Conservation (phyloP, 1,139 yeast genomes). For the Pneumocystis wakefieldiae region DNA sequence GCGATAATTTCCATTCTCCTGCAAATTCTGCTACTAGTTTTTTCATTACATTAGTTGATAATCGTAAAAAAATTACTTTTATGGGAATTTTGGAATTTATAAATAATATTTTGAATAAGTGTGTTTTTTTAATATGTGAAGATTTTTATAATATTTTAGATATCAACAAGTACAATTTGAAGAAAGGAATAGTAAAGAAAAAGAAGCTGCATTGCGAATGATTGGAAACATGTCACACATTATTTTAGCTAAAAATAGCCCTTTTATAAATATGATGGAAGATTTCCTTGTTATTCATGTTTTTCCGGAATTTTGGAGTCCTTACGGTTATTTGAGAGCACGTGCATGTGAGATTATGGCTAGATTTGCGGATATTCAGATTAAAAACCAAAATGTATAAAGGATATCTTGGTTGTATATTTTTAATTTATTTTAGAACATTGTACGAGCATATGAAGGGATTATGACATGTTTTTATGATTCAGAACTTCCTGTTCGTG, state of each 20-base stretch:
- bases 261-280: conserved; percentile 55
- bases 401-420: conserved; percentile 16
- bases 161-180: conserved; percentile 31
- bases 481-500: conserved; percentile 56
- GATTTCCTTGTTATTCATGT: conserved; percentile 47
- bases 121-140: conserved; percentile 6
- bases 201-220: conserved; percentile 69
- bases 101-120: conserved; percentile 29
- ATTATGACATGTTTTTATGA: conserved; percentile 45
- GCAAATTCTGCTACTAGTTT: conserved; percentile 75
- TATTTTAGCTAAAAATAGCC: conserved; percentile 40
- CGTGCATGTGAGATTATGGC: conserved; percentile 69
- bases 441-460: conserved; percentile 49
- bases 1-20: conserved; percentile 57
- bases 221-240: conserved; percentile 57
- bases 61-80: conserved; percentile 47
- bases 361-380: conserved; percentile 51
- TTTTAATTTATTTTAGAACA: conserved; percentile 18
- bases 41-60: conserved; percentile 52
- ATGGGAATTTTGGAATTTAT: conserved; percentile 53
- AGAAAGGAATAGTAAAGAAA: conserved; percentile 48
- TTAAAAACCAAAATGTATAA: conserved; percentile 25
- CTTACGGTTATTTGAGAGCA: conserved; percentile 61
- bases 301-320: conserved; percentile 55
- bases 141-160: conserved; percentile 14